These are phyloP conservation scores for Cryptosporidium tyzzeri DNA, from an alignment of 169 alveolate species.

Conservation along the genomic window DNA sequence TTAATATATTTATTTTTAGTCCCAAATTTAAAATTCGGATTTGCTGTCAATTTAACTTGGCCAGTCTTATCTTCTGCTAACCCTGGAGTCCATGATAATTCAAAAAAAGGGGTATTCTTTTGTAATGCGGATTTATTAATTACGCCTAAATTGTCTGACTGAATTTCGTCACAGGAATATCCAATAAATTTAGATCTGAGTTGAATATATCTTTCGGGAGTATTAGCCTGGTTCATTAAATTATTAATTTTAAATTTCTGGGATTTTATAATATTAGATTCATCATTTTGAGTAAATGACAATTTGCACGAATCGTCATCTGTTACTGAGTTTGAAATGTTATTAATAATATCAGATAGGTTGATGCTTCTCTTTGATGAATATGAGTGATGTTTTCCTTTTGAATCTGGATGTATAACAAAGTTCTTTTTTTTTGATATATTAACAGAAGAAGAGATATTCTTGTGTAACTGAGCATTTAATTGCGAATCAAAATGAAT, in stretches of 20 bases:
- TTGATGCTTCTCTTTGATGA: background rate
- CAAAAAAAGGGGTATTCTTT: slow-evolving; percentile 26
- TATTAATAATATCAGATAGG: slow-evolving; percentile 29
- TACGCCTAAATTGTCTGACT: background rate
- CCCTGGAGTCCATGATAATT: slow-evolving; percentile 31
- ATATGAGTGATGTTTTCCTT: background rate
- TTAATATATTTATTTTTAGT: background rate
- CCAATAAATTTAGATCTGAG: slow-evolving; percentile 5
- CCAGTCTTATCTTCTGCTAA: background rate
- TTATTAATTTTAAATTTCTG: background rate
- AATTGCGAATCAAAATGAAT: background rate
- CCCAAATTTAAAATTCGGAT: background rate
- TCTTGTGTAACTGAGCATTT: background rate
- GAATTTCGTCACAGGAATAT: background rate
- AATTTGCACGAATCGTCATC: background rate
- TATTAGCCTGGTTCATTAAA: background rate
- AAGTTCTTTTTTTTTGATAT: background rate
- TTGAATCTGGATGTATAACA: background rate
- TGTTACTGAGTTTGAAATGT: slow-evolving; percentile 8
- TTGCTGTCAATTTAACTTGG: background rate
- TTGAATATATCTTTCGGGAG: slow-evolving; percentile 16
- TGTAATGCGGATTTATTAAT: background rate
- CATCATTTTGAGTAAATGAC: background rate
- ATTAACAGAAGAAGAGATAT: background rate
- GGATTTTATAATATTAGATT: background rate